Evolutionary conservation across 768 basidiomycete species (phyloP), one percentile per base, ranked within the genome.

Genomic region (Tricholoma furcatifolium): DNA sequence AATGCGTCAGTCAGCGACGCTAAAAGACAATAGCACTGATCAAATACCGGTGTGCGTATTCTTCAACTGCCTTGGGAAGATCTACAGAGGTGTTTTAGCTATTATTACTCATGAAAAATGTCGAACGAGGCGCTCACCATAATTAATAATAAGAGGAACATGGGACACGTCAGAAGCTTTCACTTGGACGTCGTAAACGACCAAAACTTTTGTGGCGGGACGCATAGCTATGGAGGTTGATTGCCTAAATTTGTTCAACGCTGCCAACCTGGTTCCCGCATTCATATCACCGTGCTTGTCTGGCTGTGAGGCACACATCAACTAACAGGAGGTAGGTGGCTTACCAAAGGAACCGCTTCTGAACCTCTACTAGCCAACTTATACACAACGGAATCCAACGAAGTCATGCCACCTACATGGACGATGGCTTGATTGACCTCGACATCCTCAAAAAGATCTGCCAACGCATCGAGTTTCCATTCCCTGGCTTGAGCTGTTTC

Each of bases 141-240:
- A 98, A 71, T 98, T 98, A 73, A 99, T 86, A 60, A 99, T 85
- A 44, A 99, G 79, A 54, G 95, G 91, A 38, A 96, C 83, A 67
- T 94, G 93, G 3, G 88, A 81, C 49, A 96, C 82, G 59, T 98
- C 97, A 24, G 90, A 85, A 10, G 82, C 79, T 72, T 98, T 97
- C 62, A 98, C 83, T 67, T 88, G 90, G 32, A 95, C 89, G 64
- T 99, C 97, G 61, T 94, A 96, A 39, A 97, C 85, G 38, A 99
- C 87, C 50, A 99, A 78, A 30, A 93, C 83, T 68, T 87, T 91
- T 45, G 86, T 81, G 40, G 75, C 65, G 8, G 83, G 68, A 51
- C 90, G 79, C 74, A 85, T 80, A 58, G 86, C 74, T 47, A 74
- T 74, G 2, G 82, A 73, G 14, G 76, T 67, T 1, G 80, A 63